Percentiles rank a stretch among this genome's conserved stretches.
These are phyloP conservation scores for Colletotrichum orbiculare DNA, from an alignment of 2,329 filamentous ascomycete genomes.

Conservation along the genomic window DNA sequence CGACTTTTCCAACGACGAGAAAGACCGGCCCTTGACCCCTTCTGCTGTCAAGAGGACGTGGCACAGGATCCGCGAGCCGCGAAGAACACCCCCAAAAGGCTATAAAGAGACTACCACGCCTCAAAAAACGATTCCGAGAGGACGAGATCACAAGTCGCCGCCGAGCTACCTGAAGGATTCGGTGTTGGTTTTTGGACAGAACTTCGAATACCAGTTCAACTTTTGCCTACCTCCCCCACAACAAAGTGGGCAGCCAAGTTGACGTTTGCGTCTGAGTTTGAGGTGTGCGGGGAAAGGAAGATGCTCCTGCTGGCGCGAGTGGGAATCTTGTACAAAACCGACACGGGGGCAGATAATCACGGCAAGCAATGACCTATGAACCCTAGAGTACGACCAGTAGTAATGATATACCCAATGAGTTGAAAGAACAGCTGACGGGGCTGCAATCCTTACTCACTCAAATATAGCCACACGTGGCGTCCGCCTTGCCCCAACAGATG, in stretches of 20 bases:
- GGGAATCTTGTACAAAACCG: not conserved
- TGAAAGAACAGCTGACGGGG: too few species aligned
- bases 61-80: not conserved
- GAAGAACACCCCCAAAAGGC: too few species aligned
- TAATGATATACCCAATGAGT: conserved; percentile 7
- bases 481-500: too few species aligned
- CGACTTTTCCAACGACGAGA: conserved; percentile 42
- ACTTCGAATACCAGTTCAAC: not conserved
- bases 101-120: too few species aligned
- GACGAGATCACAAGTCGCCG: not conserved
- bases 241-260: not conserved
- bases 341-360: not conserved
- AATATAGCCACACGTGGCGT: too few species aligned
- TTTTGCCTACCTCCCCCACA: not conserved
- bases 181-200: conserved; percentile 7
- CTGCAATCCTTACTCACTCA: too few species aligned
- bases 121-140: too few species aligned
- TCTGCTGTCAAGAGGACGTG: conserved; percentile 10
- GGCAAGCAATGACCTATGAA: not conserved
- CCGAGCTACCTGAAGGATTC: not conserved
- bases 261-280: not conserved
- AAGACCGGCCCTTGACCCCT: too few species aligned
- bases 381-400: conserved; percentile 14
- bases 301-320: too few species aligned
- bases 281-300: too few species aligned